These are phyloP conservation scores for Chalaropsis thielavioides DNA, from an alignment of 2,329 filamentous ascomycete species.

Conservation along the genomic window DNA sequence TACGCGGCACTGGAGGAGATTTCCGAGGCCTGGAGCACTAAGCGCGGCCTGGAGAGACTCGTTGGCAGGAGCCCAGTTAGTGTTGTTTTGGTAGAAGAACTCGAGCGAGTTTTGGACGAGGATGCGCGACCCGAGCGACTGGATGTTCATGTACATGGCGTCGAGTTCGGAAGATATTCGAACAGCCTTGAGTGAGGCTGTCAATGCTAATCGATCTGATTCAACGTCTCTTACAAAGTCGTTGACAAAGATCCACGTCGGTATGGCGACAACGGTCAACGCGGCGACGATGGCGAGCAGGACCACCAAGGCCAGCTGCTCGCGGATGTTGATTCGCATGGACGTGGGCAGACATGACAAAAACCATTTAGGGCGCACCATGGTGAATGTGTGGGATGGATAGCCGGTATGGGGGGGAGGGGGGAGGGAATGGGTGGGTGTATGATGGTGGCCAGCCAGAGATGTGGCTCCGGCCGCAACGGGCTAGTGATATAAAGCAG, in stretches of 20 bases:
- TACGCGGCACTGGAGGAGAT: slow-evolving; percentile 56
- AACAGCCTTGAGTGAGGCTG: slow-evolving; percentile 73
- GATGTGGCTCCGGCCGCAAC: too few relatives aligned
- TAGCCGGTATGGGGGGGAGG: too few relatives aligned
- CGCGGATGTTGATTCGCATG: slow-evolving; percentile 77
- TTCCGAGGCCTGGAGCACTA: slow-evolving; percentile 39
- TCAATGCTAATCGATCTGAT: slow-evolving; percentile 53
- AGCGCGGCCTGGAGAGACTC: slow-evolving; percentile 61
- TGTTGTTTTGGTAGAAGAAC: slow-evolving; percentile 42
- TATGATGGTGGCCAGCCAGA: too few relatives aligned
- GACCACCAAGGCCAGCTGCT: slow-evolving; percentile 73
- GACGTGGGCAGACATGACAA: slow-evolving; percentile 19
- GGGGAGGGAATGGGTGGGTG: too few relatives aligned
- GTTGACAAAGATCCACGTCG: slow-evolving; percentile 50
- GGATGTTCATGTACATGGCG: slow-evolving; percentile 60
- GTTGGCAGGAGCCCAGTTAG: slow-evolving; percentile 46
- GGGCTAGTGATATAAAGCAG: too few relatives aligned
- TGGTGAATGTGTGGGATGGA: not conserved
- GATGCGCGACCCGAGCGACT: slow-evolving; percentile 54
- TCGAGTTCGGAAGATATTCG: slow-evolving; percentile 67
- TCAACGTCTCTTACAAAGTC: slow-evolving; percentile 38
- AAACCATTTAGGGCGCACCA: slow-evolving; percentile 16
- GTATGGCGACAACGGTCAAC: slow-evolving; percentile 64
- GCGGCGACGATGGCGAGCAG: slow-evolving; percentile 58
- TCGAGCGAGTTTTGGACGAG: slow-evolving; percentile 41